These are phyloP conservation scores for Penicillium salamii DNA, from an alignment of 495 filamentous ascomycete genomes.

Conservation along the genomic window DNA sequence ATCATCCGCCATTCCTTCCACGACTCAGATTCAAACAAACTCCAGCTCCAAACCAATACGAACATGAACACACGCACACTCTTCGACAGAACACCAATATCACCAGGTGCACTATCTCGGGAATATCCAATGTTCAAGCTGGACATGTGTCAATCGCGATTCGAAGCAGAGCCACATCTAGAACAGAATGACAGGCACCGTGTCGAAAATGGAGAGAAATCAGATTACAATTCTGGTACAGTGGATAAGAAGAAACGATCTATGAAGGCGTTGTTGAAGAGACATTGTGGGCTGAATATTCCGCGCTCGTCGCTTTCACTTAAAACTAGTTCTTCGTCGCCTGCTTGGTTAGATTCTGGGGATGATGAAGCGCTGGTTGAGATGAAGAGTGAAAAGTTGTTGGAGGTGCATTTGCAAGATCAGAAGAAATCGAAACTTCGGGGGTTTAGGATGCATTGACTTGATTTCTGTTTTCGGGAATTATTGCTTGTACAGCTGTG, in stretches of 20 bases:
- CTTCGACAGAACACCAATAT: conserved; percentile 12
- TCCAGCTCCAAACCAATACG: conserved; percentile 8
- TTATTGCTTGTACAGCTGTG: too few relatives aligned
- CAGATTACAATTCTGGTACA: background rate
- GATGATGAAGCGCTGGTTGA: conserved; percentile 16
- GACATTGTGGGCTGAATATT: conserved; percentile 9
- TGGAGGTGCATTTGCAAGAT: conserved; percentile 15
- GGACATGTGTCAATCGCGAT: conserved; percentile 14
- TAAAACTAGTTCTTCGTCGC: conserved; percentile 4
- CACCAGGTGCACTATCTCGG: conserved; percentile 4
- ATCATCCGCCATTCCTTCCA: conserved; percentile 12
- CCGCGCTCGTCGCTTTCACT: conserved; percentile 16
- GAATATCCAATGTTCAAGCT: conserved; percentile 22
- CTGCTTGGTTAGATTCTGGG: conserved; percentile 12
- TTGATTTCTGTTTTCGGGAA: background rate
- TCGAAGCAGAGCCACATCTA: background rate
- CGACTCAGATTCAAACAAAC: conserved; percentile 13
- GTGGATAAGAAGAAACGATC: conserved; percentile 8
- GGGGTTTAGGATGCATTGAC: conserved; percentile 8
- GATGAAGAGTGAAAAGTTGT: conserved; percentile 14
- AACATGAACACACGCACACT: conserved; percentile 13
- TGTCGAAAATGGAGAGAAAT: background rate
- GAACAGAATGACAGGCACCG: background rate
- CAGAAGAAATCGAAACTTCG: conserved; percentile 10
- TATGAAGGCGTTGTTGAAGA: conserved; percentile 14